Evolutionary conservation across 768 basidiomycete genomes (phyloP).

Genomic region (Lentinula sp.): DNA sequence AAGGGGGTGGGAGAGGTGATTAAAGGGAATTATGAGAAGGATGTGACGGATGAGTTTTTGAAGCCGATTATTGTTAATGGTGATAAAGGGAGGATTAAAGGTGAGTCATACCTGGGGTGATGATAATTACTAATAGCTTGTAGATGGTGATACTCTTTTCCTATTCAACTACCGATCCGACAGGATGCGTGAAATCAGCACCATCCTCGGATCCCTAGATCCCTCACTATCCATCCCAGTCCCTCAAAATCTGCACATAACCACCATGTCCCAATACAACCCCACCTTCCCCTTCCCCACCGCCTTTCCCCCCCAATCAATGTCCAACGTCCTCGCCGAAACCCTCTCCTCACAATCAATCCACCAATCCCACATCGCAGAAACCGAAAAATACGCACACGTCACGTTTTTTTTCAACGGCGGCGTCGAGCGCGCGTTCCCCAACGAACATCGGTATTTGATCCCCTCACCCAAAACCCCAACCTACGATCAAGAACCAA

Average conservation of each 20-base stretch:
- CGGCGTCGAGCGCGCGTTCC: slow-evolving; percentile 89
- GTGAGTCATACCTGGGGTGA: slow-evolving; percentile 28
- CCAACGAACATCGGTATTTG: slow-evolving; percentile 77
- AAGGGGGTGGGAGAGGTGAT: slow-evolving; percentile 45
- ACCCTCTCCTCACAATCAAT: slow-evolving; percentile 76
- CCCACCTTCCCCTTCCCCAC: slow-evolving; percentile 83
- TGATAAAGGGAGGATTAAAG: slow-evolving; percentile 73
- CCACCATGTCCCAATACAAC: slow-evolving; percentile 94
- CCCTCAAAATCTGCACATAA: slow-evolving; percentile 56
- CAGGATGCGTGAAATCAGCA: slow-evolving; percentile 88
- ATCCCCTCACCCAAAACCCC: slow-evolving; percentile 90
- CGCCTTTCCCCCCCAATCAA: slow-evolving; percentile 90
- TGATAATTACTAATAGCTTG: background rate
- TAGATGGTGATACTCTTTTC: slow-evolving; percentile 86
- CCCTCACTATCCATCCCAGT: no score
- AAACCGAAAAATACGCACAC: slow-evolving; percentile 98
- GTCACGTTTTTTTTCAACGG: slow-evolving; percentile 99
- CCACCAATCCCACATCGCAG: slow-evolving; percentile 90
- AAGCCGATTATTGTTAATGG: slow-evolving; percentile 90
- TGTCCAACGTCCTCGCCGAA: slow-evolving; percentile 94
- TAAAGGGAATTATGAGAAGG: slow-evolving; percentile 70
- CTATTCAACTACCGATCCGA: slow-evolving; percentile 98
- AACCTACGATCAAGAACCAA: slow-evolving; percentile 88
- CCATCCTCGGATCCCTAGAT: slow-evolving; percentile 61
- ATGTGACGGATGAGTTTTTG: slow-evolving; percentile 92